Percentiles rank a stretch among this genome's conserved stretches.
These are phyloP conservation scores for Leptographium wingfieldii DNA, from an alignment of 2,329 filamentous ascomycete genomes.

Conservation along the genomic window DNA sequence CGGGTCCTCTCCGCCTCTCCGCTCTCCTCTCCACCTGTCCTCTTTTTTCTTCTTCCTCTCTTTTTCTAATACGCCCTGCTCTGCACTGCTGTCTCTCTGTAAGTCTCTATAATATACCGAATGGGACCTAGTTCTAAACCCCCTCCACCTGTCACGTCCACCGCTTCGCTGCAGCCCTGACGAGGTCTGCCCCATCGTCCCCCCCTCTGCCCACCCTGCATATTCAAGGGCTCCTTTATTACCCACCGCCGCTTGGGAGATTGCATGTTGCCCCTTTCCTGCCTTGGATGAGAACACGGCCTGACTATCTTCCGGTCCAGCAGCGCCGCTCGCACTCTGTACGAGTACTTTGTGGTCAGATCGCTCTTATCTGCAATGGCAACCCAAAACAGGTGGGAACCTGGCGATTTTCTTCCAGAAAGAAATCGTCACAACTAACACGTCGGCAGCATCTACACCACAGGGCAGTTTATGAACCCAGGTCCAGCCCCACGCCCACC, in stretches of 20 bases:
- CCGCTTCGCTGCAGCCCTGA: background rate
- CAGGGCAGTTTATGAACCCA: slow-evolving; percentile 83
- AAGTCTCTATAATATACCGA: background rate
- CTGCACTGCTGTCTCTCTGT: background rate
- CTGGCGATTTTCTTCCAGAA: background rate
- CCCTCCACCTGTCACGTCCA: background rate
- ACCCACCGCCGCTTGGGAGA: background rate
- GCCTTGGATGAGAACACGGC: background rate
- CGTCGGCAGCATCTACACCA: slow-evolving; percentile 39
- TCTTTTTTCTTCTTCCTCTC: background rate
- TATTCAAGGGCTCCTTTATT: background rate
- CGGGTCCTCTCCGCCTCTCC: background rate
- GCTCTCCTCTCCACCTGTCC: background rate
- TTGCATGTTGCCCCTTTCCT: background rate
- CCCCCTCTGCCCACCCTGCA: background rate
- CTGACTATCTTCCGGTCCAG: background rate
- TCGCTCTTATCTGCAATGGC: slow-evolving; percentile 1
- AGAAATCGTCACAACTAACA: background rate
- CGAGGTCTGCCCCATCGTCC: background rate
- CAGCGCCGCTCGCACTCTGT: background rate
- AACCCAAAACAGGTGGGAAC: slow-evolving; percentile 4
- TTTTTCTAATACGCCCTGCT: background rate
- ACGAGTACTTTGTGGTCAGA: background rate
- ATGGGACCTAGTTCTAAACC: background rate
- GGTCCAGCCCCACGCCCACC: slow-evolving; percentile 88